Percentiles rank a stretch among this genome's conserved stretches.
Conservation (phyloP, 2,329 filamentous ascomycete species). For the Colletotrichum magnum region DNA sequence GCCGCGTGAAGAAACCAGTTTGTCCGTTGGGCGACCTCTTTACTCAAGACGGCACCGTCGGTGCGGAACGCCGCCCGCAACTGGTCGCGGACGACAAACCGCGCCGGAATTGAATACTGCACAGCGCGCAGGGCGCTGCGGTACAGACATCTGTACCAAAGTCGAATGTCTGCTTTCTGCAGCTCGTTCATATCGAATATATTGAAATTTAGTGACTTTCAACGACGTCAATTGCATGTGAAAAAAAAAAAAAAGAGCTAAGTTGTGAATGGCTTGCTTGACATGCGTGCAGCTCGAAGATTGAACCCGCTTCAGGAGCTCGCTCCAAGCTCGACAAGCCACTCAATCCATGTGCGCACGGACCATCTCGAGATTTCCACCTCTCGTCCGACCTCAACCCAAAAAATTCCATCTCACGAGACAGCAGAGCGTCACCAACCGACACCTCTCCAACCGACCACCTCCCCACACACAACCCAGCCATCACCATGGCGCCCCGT, state of each 20-base stretch:
- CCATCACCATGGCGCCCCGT: slow-evolving; percentile 40
- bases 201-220: not conserved
- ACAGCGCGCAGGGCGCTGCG: slow-evolving; percentile 78
- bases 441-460: slow-evolving; percentile 10
- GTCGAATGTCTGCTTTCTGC: slow-evolving; percentile 61
- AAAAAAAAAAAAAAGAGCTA: not conserved
- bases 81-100: slow-evolving; percentile 72
- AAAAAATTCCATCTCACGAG: slow-evolving; percentile 39
- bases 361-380: slow-evolving; percentile 35
- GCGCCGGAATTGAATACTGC: slow-evolving; percentile 78
- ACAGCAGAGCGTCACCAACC: slow-evolving; percentile 13
- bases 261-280: too few species aligned
- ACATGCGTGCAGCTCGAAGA: not conserved
- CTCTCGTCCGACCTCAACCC: slow-evolving; percentile 35
- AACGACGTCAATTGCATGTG: not conserved
- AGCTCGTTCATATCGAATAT: slow-evolving; percentile 48
- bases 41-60: slow-evolving; percentile 60
- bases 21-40: slow-evolving; percentile 72
- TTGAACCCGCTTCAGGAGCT: slow-evolving; percentile 9
- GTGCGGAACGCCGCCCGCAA: slow-evolving; percentile 73
- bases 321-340: not conserved
- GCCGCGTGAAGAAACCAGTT: slow-evolving; percentile 79
- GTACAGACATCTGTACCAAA: slow-evolving; percentile 80
- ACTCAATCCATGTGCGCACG: slow-evolving; percentile 24
- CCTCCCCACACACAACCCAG: not conserved